These are phyloP conservation scores for Naegleria fowleri DNA, from an alignment of 208 protist species.

Conservation along the genomic window DNA sequence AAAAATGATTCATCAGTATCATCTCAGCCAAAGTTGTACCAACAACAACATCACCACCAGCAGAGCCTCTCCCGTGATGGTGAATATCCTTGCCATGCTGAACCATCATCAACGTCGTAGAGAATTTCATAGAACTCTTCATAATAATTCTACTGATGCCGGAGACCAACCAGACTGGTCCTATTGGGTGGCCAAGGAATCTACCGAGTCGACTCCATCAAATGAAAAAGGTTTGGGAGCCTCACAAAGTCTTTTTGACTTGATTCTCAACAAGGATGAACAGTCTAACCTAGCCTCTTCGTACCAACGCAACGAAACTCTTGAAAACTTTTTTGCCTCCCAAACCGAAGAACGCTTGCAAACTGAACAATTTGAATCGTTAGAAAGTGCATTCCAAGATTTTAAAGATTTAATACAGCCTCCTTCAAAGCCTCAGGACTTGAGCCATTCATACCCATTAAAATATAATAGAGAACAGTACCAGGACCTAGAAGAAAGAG, in stretches of 20 bases:
- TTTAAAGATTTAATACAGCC: neutral
- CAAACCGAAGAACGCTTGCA: neutral
- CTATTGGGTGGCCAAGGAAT: neutral
- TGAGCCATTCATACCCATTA: neutral
- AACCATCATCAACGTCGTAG: neutral
- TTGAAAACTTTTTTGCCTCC: neutral
- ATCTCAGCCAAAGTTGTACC: neutral
- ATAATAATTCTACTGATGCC: neutral
- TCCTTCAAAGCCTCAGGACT: neutral
- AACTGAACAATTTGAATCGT: neutral
- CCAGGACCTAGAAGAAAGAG: neutral
- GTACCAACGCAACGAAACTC: neutral
- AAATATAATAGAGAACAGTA: neutral
- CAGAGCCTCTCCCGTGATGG: neutral
- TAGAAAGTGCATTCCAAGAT: neutral
- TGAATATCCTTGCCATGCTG: neutral
- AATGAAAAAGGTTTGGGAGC: neutral
- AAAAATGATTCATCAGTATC: neutral
- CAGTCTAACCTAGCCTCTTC: neutral
- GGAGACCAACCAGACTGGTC: neutral
- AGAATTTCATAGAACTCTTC: neutral
- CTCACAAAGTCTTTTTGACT: neutral
- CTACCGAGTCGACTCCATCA: neutral
- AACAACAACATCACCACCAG: neutral
- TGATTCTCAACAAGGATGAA: neutral